phyloP scores from a whole-genome alignment of 2,329 filamentous ascomycete species.

The Fusarium torulosum region DNA sequence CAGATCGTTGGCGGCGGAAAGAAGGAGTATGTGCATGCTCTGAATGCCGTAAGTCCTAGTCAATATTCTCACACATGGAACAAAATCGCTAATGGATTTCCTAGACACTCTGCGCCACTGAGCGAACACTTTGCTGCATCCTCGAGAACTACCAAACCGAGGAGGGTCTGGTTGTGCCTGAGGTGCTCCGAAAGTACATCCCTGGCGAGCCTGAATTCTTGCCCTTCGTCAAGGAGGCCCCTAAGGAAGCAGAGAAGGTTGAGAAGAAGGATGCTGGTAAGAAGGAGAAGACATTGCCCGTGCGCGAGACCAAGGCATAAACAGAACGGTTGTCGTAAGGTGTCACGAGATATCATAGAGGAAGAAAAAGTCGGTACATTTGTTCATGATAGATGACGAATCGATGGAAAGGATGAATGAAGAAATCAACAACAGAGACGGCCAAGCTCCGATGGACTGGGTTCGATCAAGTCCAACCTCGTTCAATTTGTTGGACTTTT shows the following conservation, averaged over 20 bases:
- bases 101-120: slow-evolving; percentile 84
- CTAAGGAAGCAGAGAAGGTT: slow-evolving; percentile 69
- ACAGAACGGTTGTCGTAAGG: slow-evolving; percentile 18
- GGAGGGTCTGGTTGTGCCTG: slow-evolving; percentile 84
- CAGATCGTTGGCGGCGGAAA: slow-evolving; percentile 73
- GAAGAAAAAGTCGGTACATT: slow-evolving; percentile 35
- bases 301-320: slow-evolving; percentile 48
- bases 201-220: slow-evolving; percentile 91
- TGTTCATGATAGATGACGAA: slow-evolving; percentile 29
- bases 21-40: slow-evolving; percentile 94
- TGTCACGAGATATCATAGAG: slow-evolving; percentile 29
- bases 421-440: slow-evolving; percentile 14
- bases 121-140: slow-evolving; percentile 91
- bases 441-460: no score
- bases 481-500: neutral
- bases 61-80: neutral
- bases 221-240: slow-evolving; percentile 86
- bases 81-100: slow-evolving; percentile 17
- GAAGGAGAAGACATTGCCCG: slow-evolving; percentile 47
- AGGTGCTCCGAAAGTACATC: slow-evolving; percentile 88
- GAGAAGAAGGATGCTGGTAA: slow-evolving; percentile 46
- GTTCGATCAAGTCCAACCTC: neutral
- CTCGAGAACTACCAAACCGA: slow-evolving; percentile 97
- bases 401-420: slow-evolving; percentile 12
- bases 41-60: slow-evolving; percentile 73